Evolutionary conservation across 805 yeast genomes (phyloP).

Genomic region (Saccharomycopsis sp.): DNA sequence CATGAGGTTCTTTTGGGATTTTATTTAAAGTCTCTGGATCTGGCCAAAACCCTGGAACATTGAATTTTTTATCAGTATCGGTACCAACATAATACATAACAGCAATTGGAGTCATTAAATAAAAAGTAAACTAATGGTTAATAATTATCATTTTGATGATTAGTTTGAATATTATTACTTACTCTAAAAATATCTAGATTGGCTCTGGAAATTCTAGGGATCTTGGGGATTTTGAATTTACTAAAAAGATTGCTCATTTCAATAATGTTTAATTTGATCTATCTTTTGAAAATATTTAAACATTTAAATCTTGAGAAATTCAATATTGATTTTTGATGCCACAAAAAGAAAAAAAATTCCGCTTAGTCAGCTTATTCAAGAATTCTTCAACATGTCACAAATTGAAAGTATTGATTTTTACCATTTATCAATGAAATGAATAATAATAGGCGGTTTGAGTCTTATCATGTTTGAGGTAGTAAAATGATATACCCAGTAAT

Average conservation of each 20-base stretch:
- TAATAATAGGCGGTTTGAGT: too few relatives aligned
- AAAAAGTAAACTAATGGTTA: conserved; percentile 56
- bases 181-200: conserved; percentile 18
- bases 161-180: neutral
- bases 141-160: conserved; percentile 2
- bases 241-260: conserved; percentile 1
- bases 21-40: conserved; percentile 86
- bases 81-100: conserved; percentile 91
- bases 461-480: too few relatives aligned
- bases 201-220: conserved; percentile 14
- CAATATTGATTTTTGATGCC: too few relatives aligned
- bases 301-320: too few relatives aligned
- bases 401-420: too few relatives aligned
- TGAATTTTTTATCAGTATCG: conserved; percentile 79
- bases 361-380: too few relatives aligned
- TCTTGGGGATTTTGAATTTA: conserved; percentile 5
- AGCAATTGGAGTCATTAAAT: conserved; percentile 75
- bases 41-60: conserved; percentile 94
- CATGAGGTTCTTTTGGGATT: conserved; percentile 88
- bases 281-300: too few relatives aligned
- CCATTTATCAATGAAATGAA: too few relatives aligned
- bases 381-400: too few relatives aligned
- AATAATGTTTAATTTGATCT: too few relatives aligned
- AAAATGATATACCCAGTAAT: too few relatives aligned
- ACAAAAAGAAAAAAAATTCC: too few relatives aligned